A percentile compares a stretch with the other conserved stretches of the same genome.
phyloP scores from a whole-genome alignment of 352 stramenopile species.

The Globisporangium yorkense region DNA sequence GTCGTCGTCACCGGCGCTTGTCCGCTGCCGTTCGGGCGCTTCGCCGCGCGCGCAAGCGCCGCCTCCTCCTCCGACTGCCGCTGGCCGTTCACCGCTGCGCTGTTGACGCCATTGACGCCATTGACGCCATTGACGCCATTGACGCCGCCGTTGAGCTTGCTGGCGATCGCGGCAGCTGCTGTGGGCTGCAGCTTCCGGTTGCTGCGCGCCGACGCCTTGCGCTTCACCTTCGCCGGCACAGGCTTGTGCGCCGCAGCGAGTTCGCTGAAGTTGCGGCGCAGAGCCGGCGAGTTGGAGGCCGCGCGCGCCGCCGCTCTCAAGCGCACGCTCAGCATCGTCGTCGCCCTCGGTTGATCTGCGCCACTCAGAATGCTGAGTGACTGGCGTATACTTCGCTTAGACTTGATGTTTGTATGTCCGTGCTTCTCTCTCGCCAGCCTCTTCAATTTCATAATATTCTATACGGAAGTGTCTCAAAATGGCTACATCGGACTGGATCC shows the following conservation, averaged over 20 bases:
- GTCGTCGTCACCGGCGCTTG: neutral
- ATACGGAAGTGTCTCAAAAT: too few species aligned
- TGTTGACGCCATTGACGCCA: neutral
- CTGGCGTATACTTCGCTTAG: neutral
- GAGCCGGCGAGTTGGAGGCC: neutral
- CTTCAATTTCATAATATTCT: too few species aligned
- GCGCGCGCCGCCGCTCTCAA: neutral
- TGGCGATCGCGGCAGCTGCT: slow-evolving; percentile 11
- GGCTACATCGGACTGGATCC: too few species aligned
- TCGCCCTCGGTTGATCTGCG: neutral
- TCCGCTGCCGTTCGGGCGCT: slow-evolving; percentile 6
- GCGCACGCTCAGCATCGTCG: neutral
- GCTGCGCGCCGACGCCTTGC: slow-evolving; percentile 10
- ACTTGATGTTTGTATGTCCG: slow-evolving; percentile 1
- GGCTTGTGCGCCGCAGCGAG: slow-evolving; percentile 13
- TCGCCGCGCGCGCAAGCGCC: slow-evolving; percentile 6
- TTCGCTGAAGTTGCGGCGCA: neutral
- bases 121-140: neutral
- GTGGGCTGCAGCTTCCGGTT: slow-evolving; percentile 14
- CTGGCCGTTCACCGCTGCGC: slow-evolving; percentile 5
- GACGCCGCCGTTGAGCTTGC: slow-evolving; percentile 12
- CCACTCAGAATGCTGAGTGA: neutral
- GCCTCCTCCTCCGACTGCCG: slow-evolving; percentile 12
- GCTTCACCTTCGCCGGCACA: slow-evolving; percentile 17
- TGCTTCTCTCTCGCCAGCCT: neutral